Evolutionary conservation across 2,329 filamentous ascomycete species (phyloP), one percentile per base, ranked within the genome.

Genomic region (Phyllosticta citrichinensis): DNA sequence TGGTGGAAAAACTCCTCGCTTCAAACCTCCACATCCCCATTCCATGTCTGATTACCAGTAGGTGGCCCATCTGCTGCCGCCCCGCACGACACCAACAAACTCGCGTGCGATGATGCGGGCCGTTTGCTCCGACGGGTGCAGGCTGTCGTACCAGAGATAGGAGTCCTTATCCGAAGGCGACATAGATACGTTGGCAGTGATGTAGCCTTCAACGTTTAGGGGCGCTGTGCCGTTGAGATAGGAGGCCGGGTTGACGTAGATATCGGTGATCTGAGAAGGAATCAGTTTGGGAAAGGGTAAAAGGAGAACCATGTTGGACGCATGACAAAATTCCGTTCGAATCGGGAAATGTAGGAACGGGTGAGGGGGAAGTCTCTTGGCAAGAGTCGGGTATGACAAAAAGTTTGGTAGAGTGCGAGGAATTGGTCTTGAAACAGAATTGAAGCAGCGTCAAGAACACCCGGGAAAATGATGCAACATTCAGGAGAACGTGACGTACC

Each of bases 131-230:
- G 84, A 85, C 0, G 87, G 87, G 75, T 93, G 89, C 68, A 92
- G 71, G 68, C 85, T 82, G 72, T 93, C 88, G 66, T 80, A 88
- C 87, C 88, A 92, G 70, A 90, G 65, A 69, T 83, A 92, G 54
- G 33, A 58, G 22, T 55, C 55, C 17, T 35, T 63, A 57, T 27
- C 56, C 50, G 11, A 65, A 67, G 64, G 80, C 81, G 56, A 75
- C 70, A 6, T 64, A 64, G 4, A 74, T 73, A 9, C 66, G 58
- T 62, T 74, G 68, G 66, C 87, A 91, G 22, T 81, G 73, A 53
- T 82, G 14, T 55, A 83, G 0, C 82, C 81, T 0, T 80, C 82
- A 1, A 84, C 82, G 67, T 90, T 85, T 5, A 82, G 77, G 2
- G 87, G 86, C 2, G 79, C 77, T 0, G 79, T 78, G 1, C 84